phyloP scores from a whole-genome alignment of 495 filamentous ascomycete genomes.

The Penicillium canescens region DNA sequence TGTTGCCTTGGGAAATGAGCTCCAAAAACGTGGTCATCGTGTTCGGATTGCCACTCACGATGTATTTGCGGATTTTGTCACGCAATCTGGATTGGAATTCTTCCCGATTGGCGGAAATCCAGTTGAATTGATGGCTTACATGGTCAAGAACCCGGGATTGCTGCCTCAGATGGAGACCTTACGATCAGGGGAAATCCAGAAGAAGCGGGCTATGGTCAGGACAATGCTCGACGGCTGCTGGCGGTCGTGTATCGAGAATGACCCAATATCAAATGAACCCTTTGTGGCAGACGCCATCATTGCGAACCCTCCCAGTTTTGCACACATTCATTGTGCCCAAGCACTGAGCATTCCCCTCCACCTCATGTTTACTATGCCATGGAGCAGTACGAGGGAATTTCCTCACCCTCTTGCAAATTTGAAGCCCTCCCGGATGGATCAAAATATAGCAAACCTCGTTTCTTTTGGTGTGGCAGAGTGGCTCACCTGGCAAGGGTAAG shows the following conservation, averaged over 20 bases:
- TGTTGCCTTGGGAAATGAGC: conserved; percentile 44
- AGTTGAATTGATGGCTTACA: not conserved
- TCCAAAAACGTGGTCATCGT: conserved; percentile 37
- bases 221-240: conserved; percentile 57
- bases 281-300: conserved; percentile 61
- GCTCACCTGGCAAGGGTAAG: conserved; percentile 59
- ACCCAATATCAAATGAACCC: conserved; percentile 45
- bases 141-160: not conserved
- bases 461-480: conserved; percentile 55
- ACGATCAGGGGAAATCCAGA: conserved; percentile 12
- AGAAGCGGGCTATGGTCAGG: conserved; percentile 39
- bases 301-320: conserved; percentile 60
- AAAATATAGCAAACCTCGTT: conserved; percentile 47
- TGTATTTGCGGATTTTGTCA: not conserved
- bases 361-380: conserved; percentile 61
- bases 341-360: conserved; percentile 48
- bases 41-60: conserved; percentile 23
- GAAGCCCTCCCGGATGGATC: conserved; percentile 39
- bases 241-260: conserved; percentile 52
- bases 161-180: not conserved
- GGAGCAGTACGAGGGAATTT: conserved; percentile 49
- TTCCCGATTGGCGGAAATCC: not conserved
- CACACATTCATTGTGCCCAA: conserved; percentile 53
- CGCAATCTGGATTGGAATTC: not conserved
- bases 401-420: conserved; percentile 52